Evolutionary conservation across 306 rosid genomes (phyloP).

Genomic region (Oemleria cerasiformis): DNA sequence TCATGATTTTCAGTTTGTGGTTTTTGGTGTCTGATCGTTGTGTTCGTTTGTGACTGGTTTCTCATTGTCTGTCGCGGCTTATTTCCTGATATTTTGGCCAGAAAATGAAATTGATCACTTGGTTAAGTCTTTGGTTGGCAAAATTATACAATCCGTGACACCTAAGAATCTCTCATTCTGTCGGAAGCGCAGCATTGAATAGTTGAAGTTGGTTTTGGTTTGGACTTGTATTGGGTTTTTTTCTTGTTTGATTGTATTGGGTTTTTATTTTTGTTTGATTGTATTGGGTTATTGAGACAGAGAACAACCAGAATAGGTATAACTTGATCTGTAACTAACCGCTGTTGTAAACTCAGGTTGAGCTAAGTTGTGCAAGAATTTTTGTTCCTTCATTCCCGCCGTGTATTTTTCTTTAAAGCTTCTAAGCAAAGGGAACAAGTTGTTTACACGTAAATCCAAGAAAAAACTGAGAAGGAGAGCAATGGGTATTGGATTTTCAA

Average conservation of each 20-base stretch:
- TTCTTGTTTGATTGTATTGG: too few species aligned
- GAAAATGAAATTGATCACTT: too few species aligned
- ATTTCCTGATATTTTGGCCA: background rate
- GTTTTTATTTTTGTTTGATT: too few species aligned
- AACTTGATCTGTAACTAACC: too few species aligned
- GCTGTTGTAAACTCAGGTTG: too few species aligned
- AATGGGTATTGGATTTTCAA: background rate
- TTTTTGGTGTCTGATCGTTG: background rate
- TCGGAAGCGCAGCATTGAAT: background rate
- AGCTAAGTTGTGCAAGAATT: background rate
- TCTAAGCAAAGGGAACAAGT: conserved; percentile 28
- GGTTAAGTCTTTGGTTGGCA: too few species aligned
- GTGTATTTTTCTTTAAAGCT: background rate
- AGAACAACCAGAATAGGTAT: background rate
- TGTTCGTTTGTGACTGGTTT: background rate
- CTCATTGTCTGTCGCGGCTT: background rate
- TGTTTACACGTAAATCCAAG: conserved; percentile 21
- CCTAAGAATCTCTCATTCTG: too few species aligned
- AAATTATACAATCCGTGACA: too few species aligned
- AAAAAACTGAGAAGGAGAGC: background rate
- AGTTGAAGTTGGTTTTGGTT: background rate
- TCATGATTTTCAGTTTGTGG: background rate
- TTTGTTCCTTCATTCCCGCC: background rate
- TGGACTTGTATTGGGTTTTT: too few species aligned
- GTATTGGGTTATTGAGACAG: background rate